Conservation (phyloP, 176 grass and related monocot species). For the Cenchrus purpureus region DNA sequence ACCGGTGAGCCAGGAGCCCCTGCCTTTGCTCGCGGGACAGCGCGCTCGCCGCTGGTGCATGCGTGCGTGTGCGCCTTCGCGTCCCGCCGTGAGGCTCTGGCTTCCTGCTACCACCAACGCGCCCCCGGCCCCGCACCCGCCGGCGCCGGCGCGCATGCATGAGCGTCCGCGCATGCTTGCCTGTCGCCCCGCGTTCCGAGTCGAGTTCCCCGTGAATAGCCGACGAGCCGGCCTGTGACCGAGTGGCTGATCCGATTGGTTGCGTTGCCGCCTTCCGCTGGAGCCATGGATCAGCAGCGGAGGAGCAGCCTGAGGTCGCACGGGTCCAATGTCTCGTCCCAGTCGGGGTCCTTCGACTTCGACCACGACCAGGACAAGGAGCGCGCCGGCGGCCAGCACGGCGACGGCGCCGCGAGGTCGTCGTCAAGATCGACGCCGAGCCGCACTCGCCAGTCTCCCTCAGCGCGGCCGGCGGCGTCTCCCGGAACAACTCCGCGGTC, state of each 20-base stretch:
- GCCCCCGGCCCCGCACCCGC: not conserved
- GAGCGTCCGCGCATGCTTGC: not conserved
- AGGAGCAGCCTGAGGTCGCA: slow-evolving; percentile 42
- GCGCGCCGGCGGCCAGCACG: slow-evolving; percentile 11
- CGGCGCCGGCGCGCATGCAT: slow-evolving; percentile 17
- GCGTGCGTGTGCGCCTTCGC: not conserved
- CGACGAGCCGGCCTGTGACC: slow-evolving; percentile 1
- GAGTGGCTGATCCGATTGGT: slow-evolving; percentile 18
- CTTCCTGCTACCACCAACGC: not conserved
- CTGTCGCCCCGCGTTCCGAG: not conserved
- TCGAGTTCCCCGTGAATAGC: slow-evolving; percentile 25
- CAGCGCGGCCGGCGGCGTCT: not conserved
- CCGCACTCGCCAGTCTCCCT: slow-evolving; percentile 29
- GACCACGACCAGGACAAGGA: slow-evolving; percentile 49
- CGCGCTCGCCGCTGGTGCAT: slow-evolving; percentile 17
- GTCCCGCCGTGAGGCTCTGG: not conserved
- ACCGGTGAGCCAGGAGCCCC: not conserved
- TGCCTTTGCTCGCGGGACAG: not conserved
- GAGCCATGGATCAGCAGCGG: slow-evolving; percentile 43
- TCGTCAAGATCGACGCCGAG: slow-evolving; percentile 80
- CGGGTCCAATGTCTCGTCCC: slow-evolving; percentile 34
- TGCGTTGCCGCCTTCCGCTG: not conserved
- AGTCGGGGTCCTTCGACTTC: slow-evolving; percentile 55
- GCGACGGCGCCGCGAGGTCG: slow-evolving; percentile 60
- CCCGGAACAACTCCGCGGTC: not conserved